phyloP scores from a whole-genome alignment of 768 basidiomycete genomes.

The Boletus rufocinnamomeus region DNA sequence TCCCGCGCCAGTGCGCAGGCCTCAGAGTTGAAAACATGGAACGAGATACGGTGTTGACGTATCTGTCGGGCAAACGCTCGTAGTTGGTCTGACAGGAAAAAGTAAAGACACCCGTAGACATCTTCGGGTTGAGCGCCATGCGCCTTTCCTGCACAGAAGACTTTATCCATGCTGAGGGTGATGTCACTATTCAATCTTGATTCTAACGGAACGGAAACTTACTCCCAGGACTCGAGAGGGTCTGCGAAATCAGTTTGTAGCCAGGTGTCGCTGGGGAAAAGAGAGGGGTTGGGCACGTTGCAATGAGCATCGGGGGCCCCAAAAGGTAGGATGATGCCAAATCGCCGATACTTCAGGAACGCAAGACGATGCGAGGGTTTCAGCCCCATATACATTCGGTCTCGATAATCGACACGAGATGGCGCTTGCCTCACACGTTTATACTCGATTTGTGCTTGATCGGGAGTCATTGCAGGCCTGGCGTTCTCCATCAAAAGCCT shows the following conservation, averaged over 20 bases:
- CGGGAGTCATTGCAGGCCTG: conserved; percentile 18
- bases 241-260: conserved; percentile 41
- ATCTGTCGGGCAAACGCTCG: conserved; percentile 39
- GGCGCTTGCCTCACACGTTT: conserved; percentile 38
- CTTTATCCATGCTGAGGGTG: conserved; percentile 38
- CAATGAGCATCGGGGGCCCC: conserved; percentile 44
- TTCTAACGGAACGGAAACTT: conserved; percentile 14
- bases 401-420: conserved; percentile 42
- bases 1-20: conserved; percentile 43
- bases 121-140: conserved; percentile 45
- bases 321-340: conserved; percentile 51
- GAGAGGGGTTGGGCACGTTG: conserved; percentile 44
- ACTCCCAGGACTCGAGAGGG: conserved; percentile 56
- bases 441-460: conserved; percentile 35
- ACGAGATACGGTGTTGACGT: conserved; percentile 34
- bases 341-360: conserved; percentile 39
- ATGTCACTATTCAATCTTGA: conserved; percentile 1
- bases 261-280: conserved; percentile 52
- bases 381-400: conserved; percentile 42
- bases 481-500: conserved; percentile 20
- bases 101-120: conserved; percentile 53
- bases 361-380: conserved; percentile 49
- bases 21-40: conserved; percentile 40
- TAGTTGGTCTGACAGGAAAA: conserved; percentile 44
- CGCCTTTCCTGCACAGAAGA: conserved; percentile 39